phyloP scores from a whole-genome alignment of 1,139 yeast genomes.

The Eremothecium coryli region DNA sequence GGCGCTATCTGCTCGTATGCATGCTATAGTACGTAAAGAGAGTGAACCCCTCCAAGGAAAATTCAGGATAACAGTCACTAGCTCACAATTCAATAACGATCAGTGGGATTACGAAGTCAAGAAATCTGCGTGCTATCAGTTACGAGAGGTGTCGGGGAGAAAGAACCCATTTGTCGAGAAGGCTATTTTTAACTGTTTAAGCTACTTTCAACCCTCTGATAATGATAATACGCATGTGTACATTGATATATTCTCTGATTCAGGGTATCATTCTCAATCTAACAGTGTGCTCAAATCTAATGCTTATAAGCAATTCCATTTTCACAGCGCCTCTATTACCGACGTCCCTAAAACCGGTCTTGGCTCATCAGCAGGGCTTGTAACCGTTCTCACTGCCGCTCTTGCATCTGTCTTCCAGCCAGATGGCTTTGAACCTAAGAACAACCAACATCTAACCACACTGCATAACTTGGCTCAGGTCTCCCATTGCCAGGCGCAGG shows the following conservation, averaged over 20 bases:
- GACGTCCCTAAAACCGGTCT: slow-evolving; percentile 88
- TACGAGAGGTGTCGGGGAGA: slow-evolving; percentile 29
- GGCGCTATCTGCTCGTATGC: slow-evolving; percentile 86
- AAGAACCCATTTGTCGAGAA: slow-evolving; percentile 72
- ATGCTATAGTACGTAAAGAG: slow-evolving; percentile 45
- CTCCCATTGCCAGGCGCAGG: slow-evolving; percentile 89
- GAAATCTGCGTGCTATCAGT: slow-evolving; percentile 12
- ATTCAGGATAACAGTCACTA: slow-evolving; percentile 39
- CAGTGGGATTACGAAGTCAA: slow-evolving; percentile 50
- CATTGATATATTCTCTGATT: slow-evolving; percentile 70
- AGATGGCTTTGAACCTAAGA: slow-evolving; percentile 23
- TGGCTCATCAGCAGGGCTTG: slow-evolving; percentile 93
- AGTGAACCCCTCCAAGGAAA: slow-evolving; percentile 10
- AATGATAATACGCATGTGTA: slow-evolving; percentile 30
- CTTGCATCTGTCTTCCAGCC: slow-evolving; percentile 42
- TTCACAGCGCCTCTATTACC: slow-evolving; percentile 50
- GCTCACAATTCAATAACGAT: slow-evolving; percentile 74
- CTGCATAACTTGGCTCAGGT: slow-evolving; percentile 81
- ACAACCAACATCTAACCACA: slow-evolving; percentile 21
- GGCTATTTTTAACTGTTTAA: slow-evolving; percentile 46
- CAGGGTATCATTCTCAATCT: slow-evolving; percentile 79
- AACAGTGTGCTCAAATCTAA: slow-evolving; percentile 33
- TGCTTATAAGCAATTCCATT: slow-evolving; percentile 42
- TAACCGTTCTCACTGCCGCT: slow-evolving; percentile 69
- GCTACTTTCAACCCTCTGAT: slow-evolving; percentile 38